Evolutionary conservation across 2,329 filamentous ascomycete genomes (phyloP).

Genomic region (Pyricularia grisea): DNA sequence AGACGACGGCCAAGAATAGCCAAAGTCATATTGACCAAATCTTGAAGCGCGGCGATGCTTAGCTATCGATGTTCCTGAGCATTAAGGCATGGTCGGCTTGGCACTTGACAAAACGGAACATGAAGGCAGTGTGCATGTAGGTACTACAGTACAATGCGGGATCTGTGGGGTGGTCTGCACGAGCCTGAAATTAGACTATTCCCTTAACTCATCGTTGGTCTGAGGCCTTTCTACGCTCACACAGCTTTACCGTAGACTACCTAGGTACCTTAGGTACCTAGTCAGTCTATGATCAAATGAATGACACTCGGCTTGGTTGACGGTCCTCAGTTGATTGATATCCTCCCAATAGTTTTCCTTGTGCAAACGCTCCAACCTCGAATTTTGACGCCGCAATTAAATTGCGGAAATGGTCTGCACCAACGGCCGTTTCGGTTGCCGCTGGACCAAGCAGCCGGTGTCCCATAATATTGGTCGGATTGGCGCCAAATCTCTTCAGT

Average conservation of each 20-base stretch:
- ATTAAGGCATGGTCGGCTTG: not conserved
- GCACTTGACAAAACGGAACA: not conserved
- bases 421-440: not conserved
- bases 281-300: not conserved
- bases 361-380: not conserved
- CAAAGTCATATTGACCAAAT: constrained; percentile 86
- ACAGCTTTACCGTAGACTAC: not conserved
- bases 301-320: not conserved
- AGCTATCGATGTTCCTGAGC: constrained; percentile 1
- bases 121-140: not conserved
- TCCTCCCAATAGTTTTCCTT: not conserved
- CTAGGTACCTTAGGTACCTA: too few relatives aligned
- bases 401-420: not conserved
- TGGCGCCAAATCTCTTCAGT: not conserved
- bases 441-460: not conserved
- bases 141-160: too few relatives aligned
- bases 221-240: not conserved
- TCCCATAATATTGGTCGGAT: not conserved
- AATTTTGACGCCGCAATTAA: not conserved
- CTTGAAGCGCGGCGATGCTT: constrained; percentile 44
- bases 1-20: constrained; percentile 93
- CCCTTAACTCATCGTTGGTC: not conserved
- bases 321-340: not conserved
- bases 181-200: not conserved
- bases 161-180: too few relatives aligned